These are phyloP conservation scores for Leishmania major DNA, from an alignment of 208 protist species.

Conservation along the genomic window DNA sequence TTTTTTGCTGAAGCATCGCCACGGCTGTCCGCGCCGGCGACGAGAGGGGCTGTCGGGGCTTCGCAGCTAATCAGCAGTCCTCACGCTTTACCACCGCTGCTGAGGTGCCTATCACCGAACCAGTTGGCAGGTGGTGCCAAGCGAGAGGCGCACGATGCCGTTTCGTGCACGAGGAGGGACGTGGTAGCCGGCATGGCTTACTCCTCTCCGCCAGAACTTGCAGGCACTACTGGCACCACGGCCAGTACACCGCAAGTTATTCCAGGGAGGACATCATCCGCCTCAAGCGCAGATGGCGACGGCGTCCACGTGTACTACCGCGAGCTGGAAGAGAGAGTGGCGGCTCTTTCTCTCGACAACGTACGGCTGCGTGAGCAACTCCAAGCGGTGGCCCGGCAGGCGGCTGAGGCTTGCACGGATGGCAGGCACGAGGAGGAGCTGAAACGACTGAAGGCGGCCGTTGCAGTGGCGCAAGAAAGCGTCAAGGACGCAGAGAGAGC, in stretches of 20 bases:
- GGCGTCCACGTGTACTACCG: neutral
- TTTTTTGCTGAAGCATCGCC: neutral
- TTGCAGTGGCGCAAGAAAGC: slow-evolving; percentile 25
- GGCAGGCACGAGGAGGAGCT: slow-evolving; percentile 68
- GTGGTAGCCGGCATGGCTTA: neutral
- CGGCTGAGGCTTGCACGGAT: slow-evolving; percentile 16
- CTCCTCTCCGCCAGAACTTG: no score
- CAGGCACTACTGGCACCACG: neutral
- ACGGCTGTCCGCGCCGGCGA: no score
- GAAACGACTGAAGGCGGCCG: slow-evolving; percentile 37
- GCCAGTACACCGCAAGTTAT: neutral
- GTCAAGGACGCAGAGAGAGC: slow-evolving; percentile 21
- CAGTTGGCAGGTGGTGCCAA: neutral
- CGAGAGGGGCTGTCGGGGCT: neutral
- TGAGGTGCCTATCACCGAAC: neutral
- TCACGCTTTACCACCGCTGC: neutral
- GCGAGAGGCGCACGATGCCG: neutral
- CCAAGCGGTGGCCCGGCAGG: slow-evolving; percentile 38
- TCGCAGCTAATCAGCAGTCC: neutral
- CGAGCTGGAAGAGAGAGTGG: slow-evolving; percentile 35
- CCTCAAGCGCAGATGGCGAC: neutral
- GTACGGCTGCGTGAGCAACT: slow-evolving; percentile 46
- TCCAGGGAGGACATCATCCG: neutral
- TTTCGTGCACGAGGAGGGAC: neutral
- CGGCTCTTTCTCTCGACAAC: slow-evolving; percentile 52